phyloP scores from a whole-genome alignment of 2,329 filamentous ascomycete species.

The Trichoderma citrinoviride region DNA sequence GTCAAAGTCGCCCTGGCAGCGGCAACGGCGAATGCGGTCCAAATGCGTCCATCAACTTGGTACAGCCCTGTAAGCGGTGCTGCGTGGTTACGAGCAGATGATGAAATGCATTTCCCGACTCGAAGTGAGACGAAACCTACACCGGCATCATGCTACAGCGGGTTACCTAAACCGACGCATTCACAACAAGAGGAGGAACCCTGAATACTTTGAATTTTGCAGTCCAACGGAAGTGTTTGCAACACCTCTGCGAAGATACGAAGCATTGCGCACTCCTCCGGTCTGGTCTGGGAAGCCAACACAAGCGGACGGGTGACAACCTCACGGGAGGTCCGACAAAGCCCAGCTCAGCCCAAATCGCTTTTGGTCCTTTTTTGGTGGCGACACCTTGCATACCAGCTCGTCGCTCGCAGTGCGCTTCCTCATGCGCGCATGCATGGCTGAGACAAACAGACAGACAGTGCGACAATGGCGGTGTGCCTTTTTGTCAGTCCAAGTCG shows the following conservation, averaged over 20 bases:
- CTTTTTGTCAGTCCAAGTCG: neutral
- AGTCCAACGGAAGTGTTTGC: neutral
- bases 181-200: too few species aligned
- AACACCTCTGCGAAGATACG: neutral
- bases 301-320: neutral
- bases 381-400: too few species aligned
- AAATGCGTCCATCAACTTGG: neutral
- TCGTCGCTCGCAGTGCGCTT: neutral
- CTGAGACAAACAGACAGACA: slow-evolving; percentile 4
- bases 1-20: neutral
- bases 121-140: neutral
- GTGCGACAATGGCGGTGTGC: slow-evolving; percentile 16
- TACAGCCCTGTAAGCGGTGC: neutral
- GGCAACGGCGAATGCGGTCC: neutral
- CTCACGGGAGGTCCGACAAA: neutral
- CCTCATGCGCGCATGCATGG: neutral
- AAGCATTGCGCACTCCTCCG: neutral
- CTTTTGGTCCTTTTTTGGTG: neutral
- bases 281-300: too few species aligned
- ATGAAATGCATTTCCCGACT: neutral
- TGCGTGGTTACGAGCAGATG: neutral
- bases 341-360: neutral
- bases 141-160: neutral
- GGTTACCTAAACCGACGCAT: neutral
- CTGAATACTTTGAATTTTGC: too few species aligned